phyloP scores from a whole-genome alignment of 441 rosid species.

The Brassica balearica region DNA sequence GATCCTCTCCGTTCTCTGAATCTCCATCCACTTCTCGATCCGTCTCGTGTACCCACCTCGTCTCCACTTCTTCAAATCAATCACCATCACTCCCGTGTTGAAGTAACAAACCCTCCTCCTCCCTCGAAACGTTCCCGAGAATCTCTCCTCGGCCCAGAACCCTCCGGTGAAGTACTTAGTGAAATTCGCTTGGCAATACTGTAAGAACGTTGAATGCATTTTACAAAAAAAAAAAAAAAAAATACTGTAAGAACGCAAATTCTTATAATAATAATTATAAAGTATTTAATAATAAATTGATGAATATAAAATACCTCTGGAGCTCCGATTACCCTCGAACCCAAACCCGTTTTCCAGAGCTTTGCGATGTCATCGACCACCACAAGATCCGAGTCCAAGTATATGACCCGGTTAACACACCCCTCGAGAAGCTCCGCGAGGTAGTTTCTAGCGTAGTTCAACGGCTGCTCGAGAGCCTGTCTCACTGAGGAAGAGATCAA shows the following conservation, averaged over 20 bases:
- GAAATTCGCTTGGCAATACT: constrained; percentile 87
- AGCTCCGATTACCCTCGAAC: constrained; percentile 72
- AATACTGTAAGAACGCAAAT: no score
- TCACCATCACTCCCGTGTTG: constrained; percentile 93
- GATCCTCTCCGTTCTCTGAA: constrained; percentile 76
- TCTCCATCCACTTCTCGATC: constrained; percentile 92
- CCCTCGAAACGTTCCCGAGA: constrained; percentile 57
- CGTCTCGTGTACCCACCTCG: constrained; percentile 67
- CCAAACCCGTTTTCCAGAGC: constrained; percentile 69
- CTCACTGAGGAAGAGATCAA: constrained; percentile 85
- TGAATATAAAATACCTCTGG: constrained; percentile 46
- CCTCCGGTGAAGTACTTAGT: constrained; percentile 71
- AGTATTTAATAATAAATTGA: no score
- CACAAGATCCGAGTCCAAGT: constrained; percentile 78
- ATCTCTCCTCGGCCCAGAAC: constrained; percentile 67
- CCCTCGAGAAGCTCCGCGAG: constrained; percentile 84
- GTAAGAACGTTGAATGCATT: no score
- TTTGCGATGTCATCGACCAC: constrained; percentile 79
- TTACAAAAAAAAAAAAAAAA: no score
- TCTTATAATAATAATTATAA: no score
- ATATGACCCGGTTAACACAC: constrained; percentile 73
- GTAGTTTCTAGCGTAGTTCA: constrained; percentile 92
- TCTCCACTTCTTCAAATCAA: constrained; percentile 82
- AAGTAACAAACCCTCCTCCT: constrained; percentile 74
- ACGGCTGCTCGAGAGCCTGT: constrained; percentile 88